phyloP scores from a whole-genome alignment of 805 yeast genomes.

The Candida nanaspora region DNA sequence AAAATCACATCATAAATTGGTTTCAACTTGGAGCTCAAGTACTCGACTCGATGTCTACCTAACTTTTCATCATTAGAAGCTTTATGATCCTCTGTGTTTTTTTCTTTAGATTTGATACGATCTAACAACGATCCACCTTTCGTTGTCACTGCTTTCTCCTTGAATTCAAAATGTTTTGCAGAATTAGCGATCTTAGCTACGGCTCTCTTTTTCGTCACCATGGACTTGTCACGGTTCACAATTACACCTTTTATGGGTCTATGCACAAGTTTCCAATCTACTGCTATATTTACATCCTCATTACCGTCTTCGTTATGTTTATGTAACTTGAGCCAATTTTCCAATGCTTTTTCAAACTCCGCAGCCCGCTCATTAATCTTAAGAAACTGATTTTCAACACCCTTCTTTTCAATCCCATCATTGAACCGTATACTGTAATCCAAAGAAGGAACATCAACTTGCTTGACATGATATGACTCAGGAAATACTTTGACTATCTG shows the following conservation, averaged over 20 bases:
- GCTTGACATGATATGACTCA: neutral
- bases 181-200: constrained; percentile 18
- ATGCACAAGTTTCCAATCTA: neutral
- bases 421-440: neutral
- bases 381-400: neutral
- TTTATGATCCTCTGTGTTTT: constrained; percentile 8
- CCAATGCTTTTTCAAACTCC: too few relatives aligned
- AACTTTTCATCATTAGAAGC: neutral
- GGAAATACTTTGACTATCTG: neutral
- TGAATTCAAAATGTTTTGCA: constrained; percentile 29
- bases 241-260: neutral
- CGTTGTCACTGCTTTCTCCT: constrained; percentile 15
- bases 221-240: neutral
- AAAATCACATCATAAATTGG: constrained; percentile 18
- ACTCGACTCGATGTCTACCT: neutral
- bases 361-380: neutral
- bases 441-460: neutral
- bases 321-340: too few relatives aligned
- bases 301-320: too few relatives aligned
- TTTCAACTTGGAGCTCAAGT: constrained; percentile 12
- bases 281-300: too few relatives aligned
- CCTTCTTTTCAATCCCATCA: neutral
- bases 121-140: constrained; percentile 25
- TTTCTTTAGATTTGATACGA: constrained; percentile 32
- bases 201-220: neutral